Percentiles rank a stretch among this genome's conserved stretches.
Conservation (phyloP, 2,329 filamentous ascomycete genomes). For the Basipetospora chlamydospora region DNA sequence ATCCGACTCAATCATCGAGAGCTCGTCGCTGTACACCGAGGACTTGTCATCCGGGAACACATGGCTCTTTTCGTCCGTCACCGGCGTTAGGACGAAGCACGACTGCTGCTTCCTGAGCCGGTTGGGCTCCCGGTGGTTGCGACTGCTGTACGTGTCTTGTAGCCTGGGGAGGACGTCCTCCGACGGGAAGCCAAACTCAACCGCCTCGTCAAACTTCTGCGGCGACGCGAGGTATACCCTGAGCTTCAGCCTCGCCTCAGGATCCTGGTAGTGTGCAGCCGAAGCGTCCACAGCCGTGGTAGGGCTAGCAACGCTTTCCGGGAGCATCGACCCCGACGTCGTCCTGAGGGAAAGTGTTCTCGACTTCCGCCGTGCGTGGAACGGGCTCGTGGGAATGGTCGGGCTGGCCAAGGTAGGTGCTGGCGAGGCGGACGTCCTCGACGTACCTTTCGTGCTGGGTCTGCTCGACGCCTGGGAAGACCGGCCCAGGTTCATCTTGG, state of each 20-base stretch:
- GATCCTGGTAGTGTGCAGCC: slow-evolving; percentile 78
- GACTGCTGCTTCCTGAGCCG: slow-evolving; percentile 9
- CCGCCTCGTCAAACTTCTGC: slow-evolving; percentile 88
- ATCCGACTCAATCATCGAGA: slow-evolving; percentile 41
- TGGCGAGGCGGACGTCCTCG: slow-evolving; percentile 12
- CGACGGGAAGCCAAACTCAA: slow-evolving; percentile 84
- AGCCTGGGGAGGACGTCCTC: slow-evolving; percentile 27
- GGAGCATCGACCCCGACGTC: slow-evolving; percentile 17
- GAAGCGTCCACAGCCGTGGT: slow-evolving; percentile 41
- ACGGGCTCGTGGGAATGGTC: slow-evolving; percentile 9
- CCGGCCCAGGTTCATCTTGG: slow-evolving; percentile 48
- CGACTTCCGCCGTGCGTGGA: slow-evolving; percentile 35
- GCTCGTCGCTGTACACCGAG: slow-evolving; percentile 40
- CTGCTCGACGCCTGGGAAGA: slow-evolving; percentile 30
- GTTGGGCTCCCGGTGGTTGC: slow-evolving; percentile 16
- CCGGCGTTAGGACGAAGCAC: slow-evolving; percentile 13
- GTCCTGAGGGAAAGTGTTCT: slow-evolving; percentile 39
- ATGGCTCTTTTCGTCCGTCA: slow-evolving; percentile 30
- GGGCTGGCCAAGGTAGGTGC: slow-evolving; percentile 13
- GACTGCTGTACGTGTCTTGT: too few species aligned
- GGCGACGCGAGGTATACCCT: slow-evolving; percentile 76
- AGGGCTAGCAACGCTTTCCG: slow-evolving; percentile 4
- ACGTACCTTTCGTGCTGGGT: slow-evolving; percentile 28
- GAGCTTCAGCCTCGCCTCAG: slow-evolving; percentile 73
- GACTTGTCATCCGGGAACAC: slow-evolving; percentile 44